Evolutionary conservation across 116 monocot species (phyloP), one percentile per base, ranked within the genome.

Genomic region (Iris pallida): DNA sequence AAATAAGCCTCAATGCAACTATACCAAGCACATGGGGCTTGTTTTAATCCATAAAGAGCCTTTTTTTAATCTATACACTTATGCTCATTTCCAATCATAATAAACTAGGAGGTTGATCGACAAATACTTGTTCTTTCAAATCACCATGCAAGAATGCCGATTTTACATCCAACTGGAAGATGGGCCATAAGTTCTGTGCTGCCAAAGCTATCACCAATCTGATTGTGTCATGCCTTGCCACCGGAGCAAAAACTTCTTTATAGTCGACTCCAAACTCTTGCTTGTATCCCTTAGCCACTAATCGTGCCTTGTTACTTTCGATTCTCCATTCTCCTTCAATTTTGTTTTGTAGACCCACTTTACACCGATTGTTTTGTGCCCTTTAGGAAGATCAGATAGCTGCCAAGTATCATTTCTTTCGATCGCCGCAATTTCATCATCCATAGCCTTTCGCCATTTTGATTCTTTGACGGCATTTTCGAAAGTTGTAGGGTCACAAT

Each of bases 1-100:
- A 71, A 71, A 30, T 71, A 71, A 59, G 71, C 19, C 6, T 71
- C 71, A 16, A 70, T 70, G 18, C 43, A 46, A 43, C 5, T 46
- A 59, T 70, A 70, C 70, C 66, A 66, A 30, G 52, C 66, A 11
- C 52, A 18, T 51, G 66, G 66, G 13, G 52, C 51, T 66, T 66
- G 66, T 53, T 66, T 66, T 51, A 66, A 40, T 30, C 66, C 52
- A 42, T 66, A 66, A 2, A 64, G 47, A 55, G 56, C 55, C 16
- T 58, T 59, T 20, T 20, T 59, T 70, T 47, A 70, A 48, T 15
- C 14, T 57, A 47, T 58, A 61, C 53, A 72, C 51, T 16, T 62
- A 41, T 62, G 2, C 53, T 72, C 62, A 43, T 20, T 14, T 6
- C 73, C 53, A 9, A 6, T 51, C 52, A 62, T 73, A 73, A n/a